Base-by-base conservation (phyloP, 2,329 filamentous ascomycete genomes). In the Aspergillus quadricinctus region DNA sequence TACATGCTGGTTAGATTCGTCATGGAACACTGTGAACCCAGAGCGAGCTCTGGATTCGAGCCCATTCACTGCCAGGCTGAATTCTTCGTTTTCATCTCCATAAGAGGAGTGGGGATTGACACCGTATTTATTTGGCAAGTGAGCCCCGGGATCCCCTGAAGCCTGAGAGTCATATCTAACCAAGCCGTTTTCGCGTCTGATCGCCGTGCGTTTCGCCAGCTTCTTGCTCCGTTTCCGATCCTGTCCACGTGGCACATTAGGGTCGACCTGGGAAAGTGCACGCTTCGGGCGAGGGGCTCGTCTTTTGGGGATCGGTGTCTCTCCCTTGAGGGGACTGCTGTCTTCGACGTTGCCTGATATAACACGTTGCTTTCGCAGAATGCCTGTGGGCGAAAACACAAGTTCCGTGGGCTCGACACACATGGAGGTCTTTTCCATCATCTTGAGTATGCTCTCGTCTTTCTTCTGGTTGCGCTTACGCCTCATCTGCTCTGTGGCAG, bases 391-490 rank as follows among this genome's bases (percentile, higher is more conserved):
- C 14, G 76, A 78, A 57, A 78, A 81, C 14, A 80, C 73, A 23
- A 75, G 67, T 57, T 81, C 79, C 4, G 73, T 76, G 2, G 78
- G 77, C 58, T 79, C 72, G 14, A 80, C 74, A 17, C 70, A 64
- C 50, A 68, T 65, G 2, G 79, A 80, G 5, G 75, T 75, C 52
- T 64, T 70, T 59, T 80, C 72, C 77, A 81, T 79, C 59, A 69
- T 72, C 60, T 70, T 77, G 49, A 81, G 53, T 25, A 77, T 71
- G 31, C 69, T 75, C 11, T 69, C 70, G 48, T 80, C 77, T 59
- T 81, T 81, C 62, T 79, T 80, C 63, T 81, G 79, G 55, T 81
- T 81, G 43, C 79, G 75, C 57, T 74, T 78, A 46, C 75, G 73
- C 59, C 73, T 76, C 75, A 78, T 79, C 52, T 78, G 73, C 54